A percentile compares a stretch with the other conserved stretches of the same genome.
Evolutionary conservation across 2,329 filamentous ascomycete species (phyloP).

Genomic region (Diaporthe helianthi): DNA sequence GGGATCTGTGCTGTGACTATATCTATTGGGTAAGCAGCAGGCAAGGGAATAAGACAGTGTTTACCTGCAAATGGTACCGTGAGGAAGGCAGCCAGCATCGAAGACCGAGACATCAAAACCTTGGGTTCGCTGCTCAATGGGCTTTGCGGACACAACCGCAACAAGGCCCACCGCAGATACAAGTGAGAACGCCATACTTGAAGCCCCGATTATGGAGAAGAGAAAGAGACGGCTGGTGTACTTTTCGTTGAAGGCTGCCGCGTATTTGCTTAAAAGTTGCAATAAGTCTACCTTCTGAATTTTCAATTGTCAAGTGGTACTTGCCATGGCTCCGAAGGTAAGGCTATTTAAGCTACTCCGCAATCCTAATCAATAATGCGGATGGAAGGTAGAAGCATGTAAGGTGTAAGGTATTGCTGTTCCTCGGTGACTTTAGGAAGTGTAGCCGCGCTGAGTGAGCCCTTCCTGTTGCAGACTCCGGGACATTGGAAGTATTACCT

Average conservation of each 20-base stretch:
- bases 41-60: conserved; percentile 35
- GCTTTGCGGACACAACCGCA: conserved; percentile 37
- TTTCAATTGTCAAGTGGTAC: background rate
- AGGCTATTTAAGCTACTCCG: background rate
- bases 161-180: conserved; percentile 37
- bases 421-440: background rate
- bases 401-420: background rate
- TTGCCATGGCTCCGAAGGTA: no score
- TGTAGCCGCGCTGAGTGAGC: background rate
- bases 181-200: conserved; percentile 42
- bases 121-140: conserved; percentile 36
- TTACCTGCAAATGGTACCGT: conserved; percentile 41
- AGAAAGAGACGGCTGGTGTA: background rate
- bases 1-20: background rate
- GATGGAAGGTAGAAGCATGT: background rate
- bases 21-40: background rate
- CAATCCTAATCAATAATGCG: no score
- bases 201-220: no score
- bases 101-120: conserved; percentile 41
- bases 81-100: conserved; percentile 41
- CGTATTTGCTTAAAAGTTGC: no score
- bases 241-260: background rate
- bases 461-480: background rate
- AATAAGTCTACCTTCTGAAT: no score
- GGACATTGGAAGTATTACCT: no score